A percentile compares a stretch with the other conserved stretches of the same genome.
phyloP scores from a whole-genome alignment of 2,329 filamentous ascomycete genomes.

The Xylariaceae sp. region DNA sequence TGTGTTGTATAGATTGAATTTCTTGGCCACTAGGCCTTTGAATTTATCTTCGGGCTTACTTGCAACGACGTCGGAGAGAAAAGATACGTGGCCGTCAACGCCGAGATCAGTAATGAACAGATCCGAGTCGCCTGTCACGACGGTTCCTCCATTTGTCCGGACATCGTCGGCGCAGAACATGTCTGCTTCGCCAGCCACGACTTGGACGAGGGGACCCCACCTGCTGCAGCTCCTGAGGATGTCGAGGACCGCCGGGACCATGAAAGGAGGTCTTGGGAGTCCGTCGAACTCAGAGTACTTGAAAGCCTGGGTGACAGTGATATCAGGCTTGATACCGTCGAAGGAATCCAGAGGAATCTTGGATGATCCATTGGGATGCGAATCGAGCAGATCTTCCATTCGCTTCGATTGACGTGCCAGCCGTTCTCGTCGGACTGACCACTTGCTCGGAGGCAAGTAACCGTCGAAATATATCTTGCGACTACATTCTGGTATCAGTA shows the following conservation, averaged over 20 bases:
- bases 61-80: constrained; percentile 58
- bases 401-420: constrained; percentile 53
- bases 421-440: constrained; percentile 54
- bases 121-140: constrained; percentile 84
- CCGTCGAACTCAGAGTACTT: constrained; percentile 12
- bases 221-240: constrained; percentile 46
- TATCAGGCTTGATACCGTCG: constrained; percentile 12
- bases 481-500: constrained; percentile 37
- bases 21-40: constrained; percentile 26
- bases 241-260: constrained; percentile 74
- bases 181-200: constrained; percentile 84
- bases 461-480: constrained; percentile 80
- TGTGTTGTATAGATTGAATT: constrained; percentile 34
- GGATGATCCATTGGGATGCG: constrained; percentile 29
- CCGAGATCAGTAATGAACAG: constrained; percentile 70
- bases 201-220: constrained; percentile 41
- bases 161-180: constrained; percentile 66
- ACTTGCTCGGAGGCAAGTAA: constrained; percentile 64
- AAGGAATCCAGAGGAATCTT: constrained; percentile 15
- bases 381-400: constrained; percentile 46
- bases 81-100: constrained; percentile 54
- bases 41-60: constrained; percentile 18
- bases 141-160: constrained; percentile 45
- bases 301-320: constrained; percentile 8
- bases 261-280: constrained; percentile 54